A percentile compares a stretch with the other conserved stretches of the same genome.
These are phyloP conservation scores for Quercus lobata DNA, from an alignment of 331 rosid species.

Conservation along the genomic window DNA sequence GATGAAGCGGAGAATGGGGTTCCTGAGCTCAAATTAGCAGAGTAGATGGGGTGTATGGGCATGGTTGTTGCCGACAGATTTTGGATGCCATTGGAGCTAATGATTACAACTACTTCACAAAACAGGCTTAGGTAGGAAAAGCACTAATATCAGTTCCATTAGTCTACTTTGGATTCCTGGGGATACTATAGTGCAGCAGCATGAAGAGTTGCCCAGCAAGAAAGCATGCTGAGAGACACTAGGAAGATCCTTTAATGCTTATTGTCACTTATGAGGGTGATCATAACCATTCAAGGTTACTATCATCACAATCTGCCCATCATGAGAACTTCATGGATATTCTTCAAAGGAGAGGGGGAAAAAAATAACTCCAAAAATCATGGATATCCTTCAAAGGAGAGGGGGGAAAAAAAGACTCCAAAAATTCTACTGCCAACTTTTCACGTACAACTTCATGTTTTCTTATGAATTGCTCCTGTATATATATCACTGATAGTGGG, in stretches of 20 bases:
- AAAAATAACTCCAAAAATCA: neutral
- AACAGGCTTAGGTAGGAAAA: conserved; percentile 81
- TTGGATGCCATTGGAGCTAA: conserved; percentile 83
- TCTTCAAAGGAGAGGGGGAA: too few relatives aligned
- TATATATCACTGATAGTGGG: neutral
- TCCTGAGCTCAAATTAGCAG: conserved; percentile 56
- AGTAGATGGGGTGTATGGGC: conserved; percentile 93
- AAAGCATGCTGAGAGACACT: conserved; percentile 70
- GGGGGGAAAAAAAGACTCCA: neutral
- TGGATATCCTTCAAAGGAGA: neutral
- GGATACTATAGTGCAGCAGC: conserved; percentile 82
- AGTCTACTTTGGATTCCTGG: conserved; percentile 21
- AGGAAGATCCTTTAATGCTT: neutral
- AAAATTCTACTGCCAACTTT: neutral
- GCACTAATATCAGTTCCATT: conserved; percentile 53
- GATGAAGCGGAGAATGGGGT: conserved; percentile 93
- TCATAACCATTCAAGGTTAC: neutral
- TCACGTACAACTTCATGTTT: neutral
- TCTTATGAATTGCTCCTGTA: neutral
- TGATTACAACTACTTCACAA: conserved; percentile 84
- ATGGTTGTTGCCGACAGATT: conserved; percentile 59
- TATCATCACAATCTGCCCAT: neutral
- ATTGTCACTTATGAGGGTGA: neutral
- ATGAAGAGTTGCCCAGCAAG: conserved; percentile 83
- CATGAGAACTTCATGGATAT: neutral